Evolutionary conservation across 2,329 filamentous ascomycete genomes (phyloP), one percentile per base, ranked within the genome.

Genomic region (Penicillium janthinellum): DNA sequence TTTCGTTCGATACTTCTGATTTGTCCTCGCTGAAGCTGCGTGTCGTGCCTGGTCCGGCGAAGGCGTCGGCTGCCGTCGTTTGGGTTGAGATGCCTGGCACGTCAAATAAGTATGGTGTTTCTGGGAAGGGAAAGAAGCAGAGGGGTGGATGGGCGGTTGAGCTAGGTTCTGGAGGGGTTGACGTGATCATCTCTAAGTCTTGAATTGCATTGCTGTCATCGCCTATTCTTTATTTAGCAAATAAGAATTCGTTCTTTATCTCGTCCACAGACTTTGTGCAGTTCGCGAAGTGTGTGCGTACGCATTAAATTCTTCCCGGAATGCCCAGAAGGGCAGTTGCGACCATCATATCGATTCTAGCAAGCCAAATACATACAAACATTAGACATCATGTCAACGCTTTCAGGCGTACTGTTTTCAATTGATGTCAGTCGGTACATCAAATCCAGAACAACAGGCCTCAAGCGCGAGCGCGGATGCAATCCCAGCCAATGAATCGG

Each of bases 21-120:
- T 1, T 15, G 5, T 22, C 15, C 3, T 54, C 56, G 35, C 12
- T 62, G 28, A 39, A 17, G 20, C 11, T 65, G 12, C 37, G 20
- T 0, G 14, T 63, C 50, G 54, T 59, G n/a, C 28, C 58, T 14
- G 56, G 56, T 8, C 37, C 54, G 22, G 54, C 58, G 7, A 59
- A 59, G 14, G 53, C 49, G 12, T n/a, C 25, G 1, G 14, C 45
- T 22, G 22, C 51, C 35, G 38, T 63, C 35, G 42, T 65, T n/a
- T 65, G 63, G 63, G 58, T 65, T 25, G 63, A 65, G 42, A 63
- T 12, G 22, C 63, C 63, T 14, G 63, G 56, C 2, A 61, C 60
- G 3, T 45, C 41, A 20, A 54, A 57, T 17, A n/a, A 28, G 5
- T 61, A 57, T 17, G 53, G 25, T 31, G 58, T 61, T 15, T 22